Percentiles rank a stretch among this genome's conserved stretches.
phyloP scores from a whole-genome alignment of 164 flowering plant species.

The Umbilicus rupestris region DNA sequence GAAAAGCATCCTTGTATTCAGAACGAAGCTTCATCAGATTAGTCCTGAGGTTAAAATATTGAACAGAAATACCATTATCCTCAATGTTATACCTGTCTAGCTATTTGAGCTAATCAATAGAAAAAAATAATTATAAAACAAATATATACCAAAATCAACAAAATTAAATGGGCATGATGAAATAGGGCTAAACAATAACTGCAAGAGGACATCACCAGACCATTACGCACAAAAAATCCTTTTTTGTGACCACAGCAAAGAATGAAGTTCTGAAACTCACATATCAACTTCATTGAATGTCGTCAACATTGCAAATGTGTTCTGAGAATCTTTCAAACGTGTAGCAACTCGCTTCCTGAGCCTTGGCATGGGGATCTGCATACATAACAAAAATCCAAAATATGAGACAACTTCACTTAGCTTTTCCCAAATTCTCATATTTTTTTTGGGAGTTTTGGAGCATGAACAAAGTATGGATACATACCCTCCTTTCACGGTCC shows the following conservation, averaged over 20 bases:
- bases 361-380: constrained; percentile 73
- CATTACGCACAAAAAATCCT: too few relatives aligned
- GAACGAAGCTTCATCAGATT: constrained; percentile 96
- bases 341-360: constrained; percentile 62
- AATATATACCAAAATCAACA: too few relatives aligned
- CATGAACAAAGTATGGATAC: constrained; percentile 12
- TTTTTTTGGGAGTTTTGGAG: not conserved
- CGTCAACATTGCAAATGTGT: constrained; percentile 63
- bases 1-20: constrained; percentile 88
- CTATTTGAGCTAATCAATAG: too few relatives aligned
- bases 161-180: too few relatives aligned
- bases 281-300: constrained; percentile 79
- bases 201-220: not conserved
- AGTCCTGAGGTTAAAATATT: constrained; percentile 44
- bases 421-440: not conserved
- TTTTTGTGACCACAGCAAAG: not conserved
- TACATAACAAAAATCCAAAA: not conserved
- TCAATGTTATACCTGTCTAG: too few relatives aligned
- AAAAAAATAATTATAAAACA: too few relatives aligned
- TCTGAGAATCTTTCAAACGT: constrained; percentile 66
- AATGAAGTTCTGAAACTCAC: constrained; percentile 22
- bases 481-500: constrained; percentile 90
- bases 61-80: not conserved
- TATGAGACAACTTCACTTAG: not conserved
- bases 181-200: not conserved